phyloP scores from a whole-genome alignment of 768 basidiomycete species.

The Rhodotorula taiwanensis region DNA sequence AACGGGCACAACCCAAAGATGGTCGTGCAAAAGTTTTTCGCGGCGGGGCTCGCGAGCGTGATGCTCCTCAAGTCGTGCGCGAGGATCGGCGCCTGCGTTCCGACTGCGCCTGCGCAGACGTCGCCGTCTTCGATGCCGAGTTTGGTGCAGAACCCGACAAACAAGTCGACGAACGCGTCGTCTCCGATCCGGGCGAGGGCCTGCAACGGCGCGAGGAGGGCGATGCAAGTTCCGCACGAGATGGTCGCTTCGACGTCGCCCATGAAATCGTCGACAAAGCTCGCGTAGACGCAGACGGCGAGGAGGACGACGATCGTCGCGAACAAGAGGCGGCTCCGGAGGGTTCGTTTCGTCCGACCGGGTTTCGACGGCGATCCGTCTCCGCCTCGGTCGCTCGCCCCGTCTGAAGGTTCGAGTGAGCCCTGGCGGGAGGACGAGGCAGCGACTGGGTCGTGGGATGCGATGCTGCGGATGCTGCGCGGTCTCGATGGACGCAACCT shows the following conservation, averaged over 20 bases:
- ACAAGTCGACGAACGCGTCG: slow-evolving; percentile 48
- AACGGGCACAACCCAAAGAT: slow-evolving; percentile 54
- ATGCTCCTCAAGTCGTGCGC: slow-evolving; percentile 56
- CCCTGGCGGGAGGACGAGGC: neutral
- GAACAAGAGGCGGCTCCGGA: slow-evolving; percentile 14
- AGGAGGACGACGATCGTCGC: slow-evolving; percentile 19
- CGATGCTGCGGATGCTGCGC: slow-evolving; percentile 16
- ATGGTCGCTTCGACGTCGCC: slow-evolving; percentile 50
- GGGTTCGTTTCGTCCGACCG: neutral
- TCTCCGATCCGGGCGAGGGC: slow-evolving; percentile 53
- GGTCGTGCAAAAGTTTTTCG: slow-evolving; percentile 55
- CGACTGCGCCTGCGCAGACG: slow-evolving; percentile 55
- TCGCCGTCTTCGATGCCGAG: slow-evolving; percentile 53
- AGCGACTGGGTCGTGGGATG: slow-evolving; percentile 17
- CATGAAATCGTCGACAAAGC: slow-evolving; percentile 44
- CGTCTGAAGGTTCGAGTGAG: neutral
- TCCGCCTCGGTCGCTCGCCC: neutral
- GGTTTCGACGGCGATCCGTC: neutral
- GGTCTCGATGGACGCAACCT: neutral
- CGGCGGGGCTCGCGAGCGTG: slow-evolving; percentile 50
- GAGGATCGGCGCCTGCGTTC: slow-evolving; percentile 55
- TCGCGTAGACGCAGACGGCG: slow-evolving; percentile 32
- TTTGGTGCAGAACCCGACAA: slow-evolving; percentile 51
- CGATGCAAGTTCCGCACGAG: slow-evolving; percentile 54
- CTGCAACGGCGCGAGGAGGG: slow-evolving; percentile 51